A percentile compares a stretch with the other conserved stretches of the same genome.
Conservation (phyloP, 2,329 filamentous ascomycete genomes). For the Ceratocystis huliohia region DNA sequence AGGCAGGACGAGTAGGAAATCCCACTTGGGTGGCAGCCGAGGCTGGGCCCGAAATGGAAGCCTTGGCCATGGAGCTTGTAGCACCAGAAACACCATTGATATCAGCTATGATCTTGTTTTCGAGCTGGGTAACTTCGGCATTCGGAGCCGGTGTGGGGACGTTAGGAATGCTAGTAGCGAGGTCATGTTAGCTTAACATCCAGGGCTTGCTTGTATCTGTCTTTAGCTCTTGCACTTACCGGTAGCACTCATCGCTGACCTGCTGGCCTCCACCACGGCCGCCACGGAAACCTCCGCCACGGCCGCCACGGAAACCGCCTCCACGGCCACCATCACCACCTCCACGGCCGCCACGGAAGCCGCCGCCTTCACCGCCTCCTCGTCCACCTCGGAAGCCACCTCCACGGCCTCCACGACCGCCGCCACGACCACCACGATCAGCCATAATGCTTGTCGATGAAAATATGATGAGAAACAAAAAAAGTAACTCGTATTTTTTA, state of each 20-base stretch:
- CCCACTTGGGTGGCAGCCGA: constrained; percentile 18
- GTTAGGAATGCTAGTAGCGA: constrained; percentile 14
- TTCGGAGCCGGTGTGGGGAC: constrained; percentile 24
- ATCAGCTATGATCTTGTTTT: constrained; percentile 30
- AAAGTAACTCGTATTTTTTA: not conserved
- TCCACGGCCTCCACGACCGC: constrained; percentile 19
- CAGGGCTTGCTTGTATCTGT: too few species aligned
- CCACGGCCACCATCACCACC: constrained; percentile 22
- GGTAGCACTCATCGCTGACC: constrained; percentile 23
- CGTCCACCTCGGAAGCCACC: constrained; percentile 20
- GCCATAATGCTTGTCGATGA: constrained; percentile 9
- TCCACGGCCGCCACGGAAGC: constrained; percentile 21
- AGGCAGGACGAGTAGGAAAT: constrained; percentile 39
- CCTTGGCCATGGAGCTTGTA: constrained; percentile 29
- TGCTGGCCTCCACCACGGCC: constrained; percentile 22
- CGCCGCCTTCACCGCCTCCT: constrained; percentile 24
- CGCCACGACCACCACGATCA: constrained; percentile 17
- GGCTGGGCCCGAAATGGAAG: constrained; percentile 19
- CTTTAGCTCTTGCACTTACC: constrained; percentile 12
- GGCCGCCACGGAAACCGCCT: constrained; percentile 23
- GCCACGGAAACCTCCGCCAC: constrained; percentile 21
- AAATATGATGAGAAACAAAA: not conserved
- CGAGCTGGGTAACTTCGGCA: constrained; percentile 28
- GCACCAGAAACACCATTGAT: not conserved
- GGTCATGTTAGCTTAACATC: constrained; percentile 11